These are phyloP conservation scores for Cladophialophora yegresii DNA, from an alignment of 2,329 filamentous ascomycete genomes.

Conservation along the genomic window DNA sequence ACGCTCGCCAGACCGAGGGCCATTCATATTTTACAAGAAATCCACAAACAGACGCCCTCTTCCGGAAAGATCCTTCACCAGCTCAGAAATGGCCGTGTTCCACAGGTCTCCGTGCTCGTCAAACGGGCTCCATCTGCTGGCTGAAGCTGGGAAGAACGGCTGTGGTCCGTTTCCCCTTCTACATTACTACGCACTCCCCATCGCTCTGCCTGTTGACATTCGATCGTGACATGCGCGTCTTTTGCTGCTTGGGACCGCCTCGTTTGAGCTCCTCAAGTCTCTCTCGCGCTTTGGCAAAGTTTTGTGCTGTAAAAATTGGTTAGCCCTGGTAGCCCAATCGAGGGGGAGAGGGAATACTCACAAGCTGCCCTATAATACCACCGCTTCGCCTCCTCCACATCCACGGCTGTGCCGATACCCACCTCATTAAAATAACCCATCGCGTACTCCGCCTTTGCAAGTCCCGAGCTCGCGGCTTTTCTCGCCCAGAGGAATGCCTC, in stretches of 20 bases:
- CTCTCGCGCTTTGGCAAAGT: slow-evolving; percentile 90
- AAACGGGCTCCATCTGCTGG: neutral
- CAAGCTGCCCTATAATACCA: slow-evolving; percentile 98
- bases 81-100: neutral
- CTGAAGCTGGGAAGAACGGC: neutral
- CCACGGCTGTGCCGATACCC: slow-evolving; percentile 82
- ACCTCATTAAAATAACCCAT: slow-evolving; percentile 91
- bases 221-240: slow-evolving; percentile 76
- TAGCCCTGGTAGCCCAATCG: neutral
- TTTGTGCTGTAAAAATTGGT: slow-evolving; percentile 66
- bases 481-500: slow-evolving; percentile 97
- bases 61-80: neutral
- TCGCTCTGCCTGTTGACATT: slow-evolving; percentile 82
- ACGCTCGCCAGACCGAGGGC: neutral
- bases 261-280: slow-evolving; percentile 88
- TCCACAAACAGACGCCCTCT: neutral
- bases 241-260: slow-evolving; percentile 70
- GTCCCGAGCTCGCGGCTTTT: slow-evolving; percentile 82
- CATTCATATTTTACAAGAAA: neutral
- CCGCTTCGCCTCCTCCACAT: slow-evolving; percentile 90
- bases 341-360: slow-evolving; percentile 56
- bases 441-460: slow-evolving; percentile 94
- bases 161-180: slow-evolving; percentile 36
- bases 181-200: slow-evolving; percentile 87
- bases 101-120: neutral